These are phyloP conservation scores for Pythium vanterpoolii DNA, from an alignment of 352 stramenopile species.

Conservation along the genomic window DNA sequence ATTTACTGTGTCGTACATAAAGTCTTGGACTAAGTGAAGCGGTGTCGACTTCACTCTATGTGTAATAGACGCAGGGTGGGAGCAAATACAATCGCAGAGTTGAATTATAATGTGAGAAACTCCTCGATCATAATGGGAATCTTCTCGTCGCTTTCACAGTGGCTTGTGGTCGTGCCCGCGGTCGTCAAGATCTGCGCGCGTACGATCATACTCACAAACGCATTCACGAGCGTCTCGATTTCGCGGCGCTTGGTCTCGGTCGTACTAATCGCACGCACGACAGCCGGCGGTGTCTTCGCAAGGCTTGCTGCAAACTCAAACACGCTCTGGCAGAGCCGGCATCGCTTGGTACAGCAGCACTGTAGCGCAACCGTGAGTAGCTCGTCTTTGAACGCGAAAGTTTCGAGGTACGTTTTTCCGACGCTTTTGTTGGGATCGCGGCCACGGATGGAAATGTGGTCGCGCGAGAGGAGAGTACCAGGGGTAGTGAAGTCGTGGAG, in stretches of 20 bases:
- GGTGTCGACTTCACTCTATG: too few species aligned
- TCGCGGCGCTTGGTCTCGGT: slow-evolving; percentile 11
- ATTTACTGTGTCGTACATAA: not conserved
- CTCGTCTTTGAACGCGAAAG: slow-evolving; percentile 12
- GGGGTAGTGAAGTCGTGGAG: not conserved
- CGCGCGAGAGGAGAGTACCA: not conserved
- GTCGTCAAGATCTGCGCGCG: slow-evolving; percentile 15
- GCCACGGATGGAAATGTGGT: not conserved
- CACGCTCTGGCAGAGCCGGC: slow-evolving; percentile 17
- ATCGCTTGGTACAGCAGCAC: slow-evolving; percentile 13
- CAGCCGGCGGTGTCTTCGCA: slow-evolving; percentile 11
- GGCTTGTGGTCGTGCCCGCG: not conserved
- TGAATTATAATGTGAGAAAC: slow-evolving; percentile 7
- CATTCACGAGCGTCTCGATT: slow-evolving; percentile 12
- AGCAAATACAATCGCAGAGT: too few species aligned
- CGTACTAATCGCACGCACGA: slow-evolving; percentile 13
- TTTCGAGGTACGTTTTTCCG: slow-evolving; percentile 15
- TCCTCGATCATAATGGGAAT: slow-evolving; percentile 11
- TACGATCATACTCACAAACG: slow-evolving; percentile 15
- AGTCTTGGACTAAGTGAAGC: too few species aligned
- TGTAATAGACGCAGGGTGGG: too few species aligned
- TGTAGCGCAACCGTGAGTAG: slow-evolving; percentile 3
- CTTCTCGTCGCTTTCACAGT: slow-evolving; percentile 16
- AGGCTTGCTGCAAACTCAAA: slow-evolving; percentile 9
- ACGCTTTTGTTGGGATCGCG: slow-evolving; percentile 2